These are phyloP conservation scores for Fraxinus angustifolia DNA, from an alignment of 305 asterid species.

Conservation along the genomic window DNA sequence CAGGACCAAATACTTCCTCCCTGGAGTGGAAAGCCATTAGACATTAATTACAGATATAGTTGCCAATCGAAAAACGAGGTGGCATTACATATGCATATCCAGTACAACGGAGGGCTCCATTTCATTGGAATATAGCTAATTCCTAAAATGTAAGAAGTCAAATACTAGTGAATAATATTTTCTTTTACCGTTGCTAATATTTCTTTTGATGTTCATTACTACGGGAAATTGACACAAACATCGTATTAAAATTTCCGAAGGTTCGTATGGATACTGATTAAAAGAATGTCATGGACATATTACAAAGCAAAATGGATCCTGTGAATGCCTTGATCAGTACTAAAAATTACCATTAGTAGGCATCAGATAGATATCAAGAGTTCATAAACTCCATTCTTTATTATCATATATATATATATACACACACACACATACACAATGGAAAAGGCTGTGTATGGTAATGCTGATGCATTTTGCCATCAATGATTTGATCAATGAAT, in stretches of 20 bases:
- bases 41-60: constrained; percentile 15
- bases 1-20: constrained; percentile 97
- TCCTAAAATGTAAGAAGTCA: neutral
- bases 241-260: neutral
- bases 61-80: neutral
- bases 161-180: neutral
- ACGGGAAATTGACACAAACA: neutral
- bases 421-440: neutral
- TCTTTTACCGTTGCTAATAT: neutral
- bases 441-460: neutral
- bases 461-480: neutral
- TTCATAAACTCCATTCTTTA: neutral
- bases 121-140: neutral
- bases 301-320: neutral
- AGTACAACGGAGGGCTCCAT: neutral
- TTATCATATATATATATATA: neutral
- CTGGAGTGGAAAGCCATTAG: constrained; percentile 32
- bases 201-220: neutral
- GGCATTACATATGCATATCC: neutral
- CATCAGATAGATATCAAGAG: neutral
- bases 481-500: neutral
- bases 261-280: neutral
- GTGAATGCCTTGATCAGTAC: constrained; percentile 7
- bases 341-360: constrained; percentile 9
- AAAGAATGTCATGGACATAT: constrained; percentile 1